Evolutionary conservation across 2,329 filamentous ascomycete genomes (phyloP).

Genomic region (Hypocrella siamensis): DNA sequence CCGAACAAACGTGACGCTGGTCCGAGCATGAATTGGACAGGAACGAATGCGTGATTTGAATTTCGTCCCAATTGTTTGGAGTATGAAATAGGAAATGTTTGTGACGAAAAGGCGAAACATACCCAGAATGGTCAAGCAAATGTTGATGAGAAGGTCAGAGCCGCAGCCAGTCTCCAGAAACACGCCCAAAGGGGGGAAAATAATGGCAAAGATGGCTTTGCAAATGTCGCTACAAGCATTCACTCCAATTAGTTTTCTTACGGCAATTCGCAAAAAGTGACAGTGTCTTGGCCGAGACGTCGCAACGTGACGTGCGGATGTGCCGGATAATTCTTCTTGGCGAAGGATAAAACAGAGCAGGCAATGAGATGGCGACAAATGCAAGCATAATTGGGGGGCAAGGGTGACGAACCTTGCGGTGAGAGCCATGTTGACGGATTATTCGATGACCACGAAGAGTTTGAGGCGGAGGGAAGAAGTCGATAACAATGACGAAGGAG

Average conservation of each 20-base stretch:
- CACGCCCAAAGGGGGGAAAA: slow-evolving; percentile 81
- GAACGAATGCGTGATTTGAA: too few species aligned
- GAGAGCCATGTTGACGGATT: slow-evolving; percentile 35
- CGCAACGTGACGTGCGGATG: too few species aligned
- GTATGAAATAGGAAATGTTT: background rate
- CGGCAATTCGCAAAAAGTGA: too few species aligned
- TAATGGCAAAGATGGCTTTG: slow-evolving; percentile 70
- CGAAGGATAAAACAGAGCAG: background rate
- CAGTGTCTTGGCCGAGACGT: too few species aligned
- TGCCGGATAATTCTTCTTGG: too few species aligned
- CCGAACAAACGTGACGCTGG: too few species aligned
- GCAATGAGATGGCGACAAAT: background rate
- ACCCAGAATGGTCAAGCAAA: slow-evolving; percentile 65
- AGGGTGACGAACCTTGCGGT: slow-evolving; percentile 33
- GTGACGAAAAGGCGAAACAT: slow-evolving; percentile 5
- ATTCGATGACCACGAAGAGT: background rate
- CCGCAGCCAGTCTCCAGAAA: slow-evolving; percentile 89
- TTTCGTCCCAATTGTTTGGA: too few species aligned
- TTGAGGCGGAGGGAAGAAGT: too few species aligned
- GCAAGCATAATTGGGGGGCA: background rate
- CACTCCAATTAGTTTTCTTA: background rate
- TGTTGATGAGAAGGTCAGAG: slow-evolving; percentile 82
- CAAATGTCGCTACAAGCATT: slow-evolving; percentile 31
- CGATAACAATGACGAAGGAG: too few species aligned
- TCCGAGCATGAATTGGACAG: too few species aligned